These are phyloP conservation scores for Fusarium secorum DNA, from an alignment of 2,329 filamentous ascomycete genomes.

Conservation along the genomic window DNA sequence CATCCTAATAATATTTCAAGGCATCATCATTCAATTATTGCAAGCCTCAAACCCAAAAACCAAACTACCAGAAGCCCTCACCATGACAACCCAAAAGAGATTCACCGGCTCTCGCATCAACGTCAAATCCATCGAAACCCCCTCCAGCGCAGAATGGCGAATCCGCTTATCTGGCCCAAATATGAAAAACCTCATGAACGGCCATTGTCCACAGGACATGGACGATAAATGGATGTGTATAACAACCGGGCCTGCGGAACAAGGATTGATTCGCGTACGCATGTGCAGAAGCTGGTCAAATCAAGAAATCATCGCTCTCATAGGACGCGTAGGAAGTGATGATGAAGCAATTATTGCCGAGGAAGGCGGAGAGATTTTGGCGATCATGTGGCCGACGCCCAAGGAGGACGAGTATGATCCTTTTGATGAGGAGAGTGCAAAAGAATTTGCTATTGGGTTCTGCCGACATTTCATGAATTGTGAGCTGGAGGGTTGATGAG, in stretches of 20 bases:
- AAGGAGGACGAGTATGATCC: background rate
- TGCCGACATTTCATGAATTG: background rate
- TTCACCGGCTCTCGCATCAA: background rate
- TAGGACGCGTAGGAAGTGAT: background rate
- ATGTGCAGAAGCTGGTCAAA: slow-evolving; percentile 24
- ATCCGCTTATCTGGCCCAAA: slow-evolving; percentile 10
- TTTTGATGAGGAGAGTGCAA: background rate
- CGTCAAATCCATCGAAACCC: background rate
- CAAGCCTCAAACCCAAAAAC: background rate
- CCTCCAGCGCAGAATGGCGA: slow-evolving; percentile 7
- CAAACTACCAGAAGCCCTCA: background rate
- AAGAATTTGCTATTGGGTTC: slow-evolving; percentile 1
- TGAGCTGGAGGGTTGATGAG: background rate
- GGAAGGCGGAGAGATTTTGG: slow-evolving; percentile 19
- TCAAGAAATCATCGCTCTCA: slow-evolving; percentile 1
- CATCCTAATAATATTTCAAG: background rate
- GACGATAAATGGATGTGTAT: slow-evolving; percentile 22
- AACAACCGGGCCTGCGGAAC: background rate
- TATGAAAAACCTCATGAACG: slow-evolving; percentile 23
- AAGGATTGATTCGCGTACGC: slow-evolving; percentile 8
- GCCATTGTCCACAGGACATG: slow-evolving; percentile 9
- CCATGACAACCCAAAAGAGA: background rate
- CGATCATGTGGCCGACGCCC: slow-evolving; percentile 8
- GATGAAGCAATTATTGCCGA: background rate
- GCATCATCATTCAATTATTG: accelerated